Evolutionary conservation across 2,329 filamentous ascomycete genomes (phyloP), one percentile per base, ranked within the genome.

Genomic region (Scorias spongiosa): DNA sequence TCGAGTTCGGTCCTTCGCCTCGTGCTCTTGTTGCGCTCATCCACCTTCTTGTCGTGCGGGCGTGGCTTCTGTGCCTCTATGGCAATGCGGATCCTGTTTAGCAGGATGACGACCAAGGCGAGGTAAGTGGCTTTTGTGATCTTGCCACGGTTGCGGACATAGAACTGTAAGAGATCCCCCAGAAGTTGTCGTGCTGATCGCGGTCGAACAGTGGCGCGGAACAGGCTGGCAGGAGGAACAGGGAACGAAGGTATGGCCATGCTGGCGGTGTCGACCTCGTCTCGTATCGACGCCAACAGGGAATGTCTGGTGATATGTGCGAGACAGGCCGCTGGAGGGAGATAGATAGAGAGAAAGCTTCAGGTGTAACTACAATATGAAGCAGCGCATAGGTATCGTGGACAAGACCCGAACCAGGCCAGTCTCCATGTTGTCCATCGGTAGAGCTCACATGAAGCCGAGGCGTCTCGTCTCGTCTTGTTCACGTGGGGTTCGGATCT

Each of bases 61-160:
- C 1, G 83, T 81, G 2, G 86, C 84, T 93, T 94, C 63, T 96
- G 91, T 62, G 95, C 88, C 46, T 83, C 80, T 58, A 96, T 81
- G 54, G 89, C 88, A 74, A 86, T 80, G 55, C 88, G 86, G 44
- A 96, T 80, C 55, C 91, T 86, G 63, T 93, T 88, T 48, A 81
- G 71, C 48, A 94, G 76, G 40, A 85, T 79, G 52, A 89, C 67
- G 54, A 89, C 77, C 53, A 95, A 74, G 26, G 85, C 80, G 49
- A 93, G 69, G 68, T 93, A 93, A 53, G 93, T 77, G 50, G 78
- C 78, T 57, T 84, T 81, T 17, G 85, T 89, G 63, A 94, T 87
- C 52, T 77, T 77, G 42, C 79, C 85, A 53, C 87, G 84, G 65
- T 93, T 79, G 49, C 75, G 72, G 49, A 89, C 71, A 64, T 94